Evolutionary conservation across 2,329 filamentous ascomycete genomes (phyloP), one percentile per base, ranked within the genome.

Genomic region (Xylariaceae sp.): DNA sequence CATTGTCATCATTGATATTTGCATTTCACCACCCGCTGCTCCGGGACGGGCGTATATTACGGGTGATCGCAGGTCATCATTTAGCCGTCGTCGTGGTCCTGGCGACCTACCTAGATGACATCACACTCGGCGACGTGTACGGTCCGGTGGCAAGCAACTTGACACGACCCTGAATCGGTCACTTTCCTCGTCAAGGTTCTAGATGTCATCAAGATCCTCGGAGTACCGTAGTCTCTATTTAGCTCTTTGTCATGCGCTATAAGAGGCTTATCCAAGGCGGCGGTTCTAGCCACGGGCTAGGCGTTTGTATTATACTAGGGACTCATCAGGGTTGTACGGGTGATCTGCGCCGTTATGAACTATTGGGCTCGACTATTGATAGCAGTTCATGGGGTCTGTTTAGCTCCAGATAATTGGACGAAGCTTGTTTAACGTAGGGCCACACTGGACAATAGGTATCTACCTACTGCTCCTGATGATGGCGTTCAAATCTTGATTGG

Each of bases 381-480:
- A n/a, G n/a, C 47, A 45, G 37, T 16, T 50, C 12, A 12, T 43
- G 4, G 49, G 37, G 18, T 19, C 37, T 43, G 29, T 32, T 34
- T 32, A 37, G 39, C 29, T 47, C 21, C 22, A 44, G 9, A 34
- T 19, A 29, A 51, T 39, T 13, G 51, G 54, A 9, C 43, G 51
- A 22, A 40, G 5, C 16, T 43, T 48, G 22, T 54, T 47, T n/a
- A 32, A 18, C 36, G 47, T n/a, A 2, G 51, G 32, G 10, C 54
- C 51, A 40, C 49, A 50, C 15, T 40, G 54, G 13, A 56, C n/a
- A n/a, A n/a, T n/a, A n/a, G n/a, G n/a, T 49, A 16, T 42, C 30
- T 37, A 58, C 43, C 16, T 59, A 36, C 44, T 58, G 6, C 46
- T 46, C 19, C 50, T 51, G 18, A 59, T 15, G 39, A 61, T 53